Evolutionary conservation across 192 early-diverging fungal species (phyloP), one percentile per base, ranked within the genome.

Genomic region (Spinellus fusiger): DNA sequence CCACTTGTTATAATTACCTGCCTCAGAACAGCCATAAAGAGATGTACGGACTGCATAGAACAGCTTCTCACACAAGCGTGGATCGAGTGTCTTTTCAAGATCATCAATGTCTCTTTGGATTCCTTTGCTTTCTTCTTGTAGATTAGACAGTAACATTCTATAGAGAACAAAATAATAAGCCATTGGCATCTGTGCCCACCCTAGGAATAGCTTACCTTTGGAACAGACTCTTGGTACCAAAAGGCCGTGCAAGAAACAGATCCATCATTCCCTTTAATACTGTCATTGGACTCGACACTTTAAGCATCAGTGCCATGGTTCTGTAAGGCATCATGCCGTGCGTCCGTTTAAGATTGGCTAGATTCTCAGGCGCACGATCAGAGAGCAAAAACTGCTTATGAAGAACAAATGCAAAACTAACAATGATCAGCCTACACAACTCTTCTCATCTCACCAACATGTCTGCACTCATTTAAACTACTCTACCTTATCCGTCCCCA

Each of bases 221-320:
- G 25, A 79, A 70, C 35, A 83, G 58, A 56, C 79, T 80, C 8
- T 66, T 65, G 1, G 65, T 62, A 18, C 81, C 81, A 66, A 83
- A 83, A 5, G 81, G 81, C 27, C 78, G 74, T 0, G 81, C 81
- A 29, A 83, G 46, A 34, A 83, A 83, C 8, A 83, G 25, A 55
- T 80, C 76, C 37, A 83, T 50, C 9, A 80, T 70, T 9, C 69
- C 77, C 23, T 75, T 83, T 56, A 83, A 67, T 71, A 83, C 70
- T 0, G 58, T 66, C 66, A 83, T 65, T 5, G 81, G 81, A 51
- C 80, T 83, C 8, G 79, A 80, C 5, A 79, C 52, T 47, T 74
- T 78, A 54, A 83, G 59, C 18, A 80, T 62, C 18, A 68, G 55
- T 49, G 75, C 74, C 31, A 80, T 64, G 8, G 75, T 61, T 38